Evolutionary conservation across 176 grass and related monocot genomes (phyloP).

Genomic region (Eremochloa ophiuroides): DNA sequence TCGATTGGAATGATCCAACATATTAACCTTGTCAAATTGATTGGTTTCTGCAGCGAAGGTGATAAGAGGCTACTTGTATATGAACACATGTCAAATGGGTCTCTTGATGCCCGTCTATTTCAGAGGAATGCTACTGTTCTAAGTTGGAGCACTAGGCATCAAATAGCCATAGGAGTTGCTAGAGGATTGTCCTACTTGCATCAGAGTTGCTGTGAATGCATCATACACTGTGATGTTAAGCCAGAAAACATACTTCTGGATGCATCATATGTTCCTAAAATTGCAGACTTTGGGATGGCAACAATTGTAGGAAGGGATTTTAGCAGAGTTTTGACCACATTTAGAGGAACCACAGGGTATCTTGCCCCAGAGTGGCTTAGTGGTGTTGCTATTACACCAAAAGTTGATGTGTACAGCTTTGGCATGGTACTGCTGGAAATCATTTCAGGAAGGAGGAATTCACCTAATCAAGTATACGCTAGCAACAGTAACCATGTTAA

Average conservation of each 20-base stretch:
- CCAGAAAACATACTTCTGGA: conserved; percentile 24
- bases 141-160: not conserved
- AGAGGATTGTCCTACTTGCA: conserved; percentile 40
- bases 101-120: not conserved
- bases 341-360: conserved; percentile 47
- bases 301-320: conserved; percentile 27
- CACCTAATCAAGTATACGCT: not conserved
- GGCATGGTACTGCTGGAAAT: conserved; percentile 48
- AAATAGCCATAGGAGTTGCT: conserved; percentile 8
- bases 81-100: not conserved
- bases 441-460: conserved; percentile 34
- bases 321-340: too few species aligned
- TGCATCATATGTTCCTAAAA: conserved; percentile 23
- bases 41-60: not conserved
- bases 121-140: not conserved
- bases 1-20: not conserved
- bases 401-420: conserved; percentile 45
- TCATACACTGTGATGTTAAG: too few species aligned
- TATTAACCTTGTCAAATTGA: not conserved
- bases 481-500: not conserved
- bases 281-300: conserved; percentile 47
- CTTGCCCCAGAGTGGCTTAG: conserved; percentile 47
- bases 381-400: conserved; percentile 22
- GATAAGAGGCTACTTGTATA: not conserved
- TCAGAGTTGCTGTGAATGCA: conserved; percentile 25